phyloP scores from a whole-genome alignment of 208 protist genomes.

The Sergeia podlipaevii region DNA sequence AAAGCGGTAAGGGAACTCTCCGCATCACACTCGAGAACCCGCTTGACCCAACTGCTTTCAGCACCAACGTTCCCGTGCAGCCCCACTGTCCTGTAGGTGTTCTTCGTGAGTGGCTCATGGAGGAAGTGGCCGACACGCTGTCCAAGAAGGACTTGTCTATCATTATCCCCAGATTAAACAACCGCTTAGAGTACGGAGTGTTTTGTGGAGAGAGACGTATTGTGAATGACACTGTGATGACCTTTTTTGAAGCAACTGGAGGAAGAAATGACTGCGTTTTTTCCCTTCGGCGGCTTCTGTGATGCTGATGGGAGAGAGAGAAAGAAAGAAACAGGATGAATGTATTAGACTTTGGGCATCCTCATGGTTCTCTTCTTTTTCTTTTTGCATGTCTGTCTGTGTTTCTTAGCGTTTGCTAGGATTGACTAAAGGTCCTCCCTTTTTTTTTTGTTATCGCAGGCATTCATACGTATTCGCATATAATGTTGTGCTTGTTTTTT shows the following conservation, averaged over 20 bases:
- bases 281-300: conserved; percentile 16
- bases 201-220: conserved; percentile 27
- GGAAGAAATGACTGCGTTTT: conserved; percentile 57
- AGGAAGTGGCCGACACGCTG: conserved; percentile 9
- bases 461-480: no score
- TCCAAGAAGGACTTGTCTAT: conserved; percentile 1
- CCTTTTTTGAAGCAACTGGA: conserved; percentile 36
- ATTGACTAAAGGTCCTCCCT: no score
- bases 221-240: conserved; percentile 13
- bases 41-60: conserved; percentile 21
- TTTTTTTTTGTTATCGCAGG: no score
- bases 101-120: conserved; percentile 37
- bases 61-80: conserved; percentile 48
- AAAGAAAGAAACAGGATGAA: no score
- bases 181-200: conserved; percentile 22
- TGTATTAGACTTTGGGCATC: no score
- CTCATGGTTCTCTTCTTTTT: no score
- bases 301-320: no score
- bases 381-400: no score
- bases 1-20: conserved; percentile 15
- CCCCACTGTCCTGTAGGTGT: conserved; percentile 31
- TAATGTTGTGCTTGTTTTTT: no score
- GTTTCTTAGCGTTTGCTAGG: no score
- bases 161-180: conserved; percentile 15
- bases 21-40: conserved; percentile 56